These are phyloP conservation scores for Hypomyces perniciosus DNA, from an alignment of 2,329 filamentous ascomycete species.

Conservation along the genomic window DNA sequence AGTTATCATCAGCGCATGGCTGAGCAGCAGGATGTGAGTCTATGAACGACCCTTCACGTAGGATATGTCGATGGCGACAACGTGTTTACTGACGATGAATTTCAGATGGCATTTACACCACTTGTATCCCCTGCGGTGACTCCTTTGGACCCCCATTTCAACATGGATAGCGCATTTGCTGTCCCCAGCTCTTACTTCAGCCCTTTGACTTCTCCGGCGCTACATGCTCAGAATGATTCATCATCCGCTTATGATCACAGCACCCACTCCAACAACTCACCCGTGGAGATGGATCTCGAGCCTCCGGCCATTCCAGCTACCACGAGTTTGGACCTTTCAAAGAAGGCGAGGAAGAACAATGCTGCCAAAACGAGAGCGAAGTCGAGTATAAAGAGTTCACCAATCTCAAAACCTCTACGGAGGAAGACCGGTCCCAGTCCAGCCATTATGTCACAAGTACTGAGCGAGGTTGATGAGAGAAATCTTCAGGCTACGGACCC, in stretches of 20 bases:
- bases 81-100: background rate
- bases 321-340: constrained; percentile 43
- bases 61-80: background rate
- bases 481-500: constrained; percentile 27
- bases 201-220: constrained; percentile 72
- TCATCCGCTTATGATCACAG: constrained; percentile 40
- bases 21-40: constrained; percentile 60
- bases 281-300: constrained; percentile 52
- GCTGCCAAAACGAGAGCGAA: constrained; percentile 47
- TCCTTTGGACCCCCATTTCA: constrained; percentile 66
- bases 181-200: constrained; percentile 73
- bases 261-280: constrained; percentile 46
- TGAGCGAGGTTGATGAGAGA: constrained; percentile 47
- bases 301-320: constrained; percentile 30
- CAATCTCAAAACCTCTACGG: constrained; percentile 62
- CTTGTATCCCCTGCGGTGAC: constrained; percentile 81
- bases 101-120: constrained; percentile 69
- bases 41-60: background rate
- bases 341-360: constrained; percentile 48
- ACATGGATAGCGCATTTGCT: constrained; percentile 51
- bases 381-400: constrained; percentile 59
- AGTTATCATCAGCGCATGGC: constrained; percentile 60
- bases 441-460: constrained; percentile 48
- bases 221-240: constrained; percentile 63
- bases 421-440: constrained; percentile 48